These are phyloP conservation scores for Phoma herbarum DNA, from an alignment of 2,329 filamentous ascomycete species.

Conservation along the genomic window DNA sequence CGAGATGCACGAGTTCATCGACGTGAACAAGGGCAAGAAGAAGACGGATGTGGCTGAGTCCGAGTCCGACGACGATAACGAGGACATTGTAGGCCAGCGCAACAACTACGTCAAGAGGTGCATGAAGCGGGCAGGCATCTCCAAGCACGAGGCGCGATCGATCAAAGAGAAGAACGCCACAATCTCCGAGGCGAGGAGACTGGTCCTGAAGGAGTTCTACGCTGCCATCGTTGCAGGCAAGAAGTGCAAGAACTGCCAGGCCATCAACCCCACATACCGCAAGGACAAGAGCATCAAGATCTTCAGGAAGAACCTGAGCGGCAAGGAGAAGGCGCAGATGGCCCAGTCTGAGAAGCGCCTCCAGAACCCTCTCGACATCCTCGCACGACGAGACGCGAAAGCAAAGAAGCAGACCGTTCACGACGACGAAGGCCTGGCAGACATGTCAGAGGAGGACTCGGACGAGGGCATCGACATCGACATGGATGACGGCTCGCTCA, in stretches of 20 bases:
- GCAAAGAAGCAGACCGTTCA: slow-evolving; percentile 56
- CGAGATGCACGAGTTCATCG: slow-evolving; percentile 58
- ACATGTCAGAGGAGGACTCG: slow-evolving; percentile 60
- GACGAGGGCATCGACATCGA: slow-evolving; percentile 52
- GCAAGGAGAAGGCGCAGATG: slow-evolving; percentile 82
- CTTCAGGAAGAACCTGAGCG: slow-evolving; percentile 80
- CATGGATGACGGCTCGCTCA: slow-evolving; percentile 60
- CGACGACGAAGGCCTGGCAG: slow-evolving; percentile 75
- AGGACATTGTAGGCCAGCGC: slow-evolving; percentile 65
- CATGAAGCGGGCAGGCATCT: slow-evolving; percentile 67
- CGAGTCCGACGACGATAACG: slow-evolving; percentile 67
- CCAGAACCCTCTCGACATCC: slow-evolving; percentile 73
- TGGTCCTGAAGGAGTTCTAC: slow-evolving; percentile 83
- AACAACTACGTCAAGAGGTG: slow-evolving; percentile 76
- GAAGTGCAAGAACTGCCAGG: slow-evolving; percentile 70
- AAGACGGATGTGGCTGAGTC: slow-evolving; percentile 61
- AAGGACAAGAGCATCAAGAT: slow-evolving; percentile 94
- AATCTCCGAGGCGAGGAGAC: slow-evolving; percentile 76
- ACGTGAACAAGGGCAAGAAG: slow-evolving; percentile 51
- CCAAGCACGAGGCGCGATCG: slow-evolving; percentile 56
- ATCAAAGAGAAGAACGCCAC: slow-evolving; percentile 80
- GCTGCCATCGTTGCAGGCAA: slow-evolving; percentile 73
- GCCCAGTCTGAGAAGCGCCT: slow-evolving; percentile 72
- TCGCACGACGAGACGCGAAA: slow-evolving; percentile 58
- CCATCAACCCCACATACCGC: slow-evolving; percentile 73